Percentiles rank a stretch among this genome's conserved stretches.
phyloP scores from a whole-genome alignment of 331 rosid genomes.

The Quercus lobata region DNA sequence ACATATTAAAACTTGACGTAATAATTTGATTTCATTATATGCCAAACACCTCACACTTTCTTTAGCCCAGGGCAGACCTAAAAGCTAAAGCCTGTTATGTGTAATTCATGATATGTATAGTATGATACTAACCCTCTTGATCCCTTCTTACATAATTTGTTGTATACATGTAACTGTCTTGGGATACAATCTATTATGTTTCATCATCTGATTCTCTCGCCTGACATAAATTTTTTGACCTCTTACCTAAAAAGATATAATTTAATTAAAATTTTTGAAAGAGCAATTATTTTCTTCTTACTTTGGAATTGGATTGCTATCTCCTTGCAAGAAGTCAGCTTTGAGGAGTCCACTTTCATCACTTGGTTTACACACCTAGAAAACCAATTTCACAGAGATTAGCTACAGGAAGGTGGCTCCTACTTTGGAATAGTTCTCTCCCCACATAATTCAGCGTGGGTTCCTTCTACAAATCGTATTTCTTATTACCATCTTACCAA shows the following conservation, averaged over 20 bases:
- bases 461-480: background rate
- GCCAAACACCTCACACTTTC: background rate
- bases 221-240: background rate
- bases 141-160: background rate
- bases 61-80: background rate
- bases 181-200: background rate
- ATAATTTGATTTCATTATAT: background rate
- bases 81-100: background rate
- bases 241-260: background rate
- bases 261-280: background rate
- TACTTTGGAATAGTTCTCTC: background rate
- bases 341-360: conserved; percentile 47
- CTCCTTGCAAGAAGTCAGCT: conserved; percentile 49
- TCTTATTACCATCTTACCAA: background rate
- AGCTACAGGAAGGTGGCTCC: conserved; percentile 4
- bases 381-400: conserved; percentile 13
- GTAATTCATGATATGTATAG: background rate
- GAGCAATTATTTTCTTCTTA: background rate
- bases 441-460: no score
- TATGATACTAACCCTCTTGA: background rate
- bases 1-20: background rate
- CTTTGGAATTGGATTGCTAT: conserved; percentile 25
- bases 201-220: background rate
- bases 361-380: conserved; percentile 41
- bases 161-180: background rate